Evolutionary conservation across 768 basidiomycete genomes (phyloP), one percentile per base, ranked within the genome.

Genomic region (Calocera cornea): DNA sequence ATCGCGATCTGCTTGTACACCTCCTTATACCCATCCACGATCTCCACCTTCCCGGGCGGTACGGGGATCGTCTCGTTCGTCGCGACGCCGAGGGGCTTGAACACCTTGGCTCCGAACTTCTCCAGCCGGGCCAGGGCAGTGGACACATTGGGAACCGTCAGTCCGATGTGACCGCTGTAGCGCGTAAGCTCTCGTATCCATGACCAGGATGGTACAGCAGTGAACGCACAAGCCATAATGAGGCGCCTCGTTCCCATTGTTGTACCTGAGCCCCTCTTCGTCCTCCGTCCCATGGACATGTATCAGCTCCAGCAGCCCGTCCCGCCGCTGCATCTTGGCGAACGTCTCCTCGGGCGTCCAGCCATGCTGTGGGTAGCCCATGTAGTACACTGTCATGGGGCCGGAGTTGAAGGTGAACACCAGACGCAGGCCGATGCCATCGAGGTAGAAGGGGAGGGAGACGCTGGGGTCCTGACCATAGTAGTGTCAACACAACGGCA

Each of bases 1-100:
- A 60, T 60, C 2, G 54, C 54, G 54, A 60, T 60, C 54, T 60
- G 54, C 54, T 27, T 12, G 22, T 60, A 60, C 3, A 60, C 14
- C 11, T 60, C 54, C 54, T 60, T 60, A 27, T 29, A 60, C 7
- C 54, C 54, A 5, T 60, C 54, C 2, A 60, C 54, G 27, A 60
- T 60, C 54, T 60, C 54, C 2, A 60, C 54, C 22, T 60, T 60
- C 31, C 54, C 54, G 5, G 24, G 27, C 54, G 54, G 54, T 11
- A 60, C 31, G 27, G 54, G 54, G 54, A 60, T 60, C 14, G 54
- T 60, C 54, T 60, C 54, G 54, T 60, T 60, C 31, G 54, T 60
- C 24, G 54, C 54, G 11, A 60, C 54, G 54, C 54, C 54, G 2
- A 60, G 27, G 54, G 54, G 54, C 31, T 60, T 60, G 54, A 60